Evolutionary conservation across 1,139 yeast genomes (phyloP).

Genomic region (Suhomyces guaymorum): DNA sequence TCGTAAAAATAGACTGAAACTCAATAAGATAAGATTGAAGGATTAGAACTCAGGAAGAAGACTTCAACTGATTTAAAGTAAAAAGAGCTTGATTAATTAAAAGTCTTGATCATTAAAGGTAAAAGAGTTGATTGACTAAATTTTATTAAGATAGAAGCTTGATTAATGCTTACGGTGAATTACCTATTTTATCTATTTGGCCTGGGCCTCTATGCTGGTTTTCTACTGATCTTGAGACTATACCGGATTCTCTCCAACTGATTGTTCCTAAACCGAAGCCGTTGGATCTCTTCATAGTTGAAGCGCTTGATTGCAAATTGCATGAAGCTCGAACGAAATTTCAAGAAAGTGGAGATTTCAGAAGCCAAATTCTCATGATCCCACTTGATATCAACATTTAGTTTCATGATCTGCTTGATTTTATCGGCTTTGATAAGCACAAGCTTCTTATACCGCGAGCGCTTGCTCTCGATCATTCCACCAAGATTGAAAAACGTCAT

Average conservation of each 20-base stretch:
- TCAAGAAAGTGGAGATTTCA: conserved; percentile 59
- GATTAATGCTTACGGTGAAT: no score
- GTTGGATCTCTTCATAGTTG: conserved; percentile 18
- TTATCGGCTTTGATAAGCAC: conserved; percentile 34
- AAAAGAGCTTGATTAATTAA: no score
- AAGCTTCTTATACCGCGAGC: conserved; percentile 35
- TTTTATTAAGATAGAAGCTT: no score
- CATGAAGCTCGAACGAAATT: conserved; percentile 47
- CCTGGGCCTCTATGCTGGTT: no score
- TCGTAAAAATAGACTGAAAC: no score
- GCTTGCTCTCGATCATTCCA: conserved; percentile 37
- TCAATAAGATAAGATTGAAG: no score
- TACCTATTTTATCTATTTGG: no score
- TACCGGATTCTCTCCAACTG: conserved; percentile 4
- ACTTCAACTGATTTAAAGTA: no score
- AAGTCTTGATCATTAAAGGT: no score
- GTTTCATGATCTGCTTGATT: conserved; percentile 33
- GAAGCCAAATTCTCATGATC: conserved; percentile 64
- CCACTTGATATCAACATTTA: conserved; percentile 41
- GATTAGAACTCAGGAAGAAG: no score
- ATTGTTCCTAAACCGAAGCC: conserved; percentile 7
- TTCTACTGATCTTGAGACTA: no score
- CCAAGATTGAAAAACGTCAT: conserved; percentile 35
- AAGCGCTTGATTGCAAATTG: conserved; percentile 37
- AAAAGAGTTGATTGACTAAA: no score